phyloP scores from a whole-genome alignment of 1,284 basidiomycete genomes.

The Moniliella sp. region DNA sequence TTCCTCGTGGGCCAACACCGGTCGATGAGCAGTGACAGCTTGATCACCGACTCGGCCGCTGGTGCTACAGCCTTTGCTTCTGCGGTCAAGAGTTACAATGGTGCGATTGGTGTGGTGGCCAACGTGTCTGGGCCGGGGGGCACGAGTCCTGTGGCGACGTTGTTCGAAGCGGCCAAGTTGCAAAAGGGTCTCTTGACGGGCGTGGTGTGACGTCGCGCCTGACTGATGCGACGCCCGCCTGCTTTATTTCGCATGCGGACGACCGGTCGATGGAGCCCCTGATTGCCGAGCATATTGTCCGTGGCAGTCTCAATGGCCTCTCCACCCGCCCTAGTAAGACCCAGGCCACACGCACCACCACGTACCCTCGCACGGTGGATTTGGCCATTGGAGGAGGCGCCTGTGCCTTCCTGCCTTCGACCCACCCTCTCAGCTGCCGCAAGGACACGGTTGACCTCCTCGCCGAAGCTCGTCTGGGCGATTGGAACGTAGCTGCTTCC shows the following conservation, averaged over 20 bases:
- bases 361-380: constrained; percentile 25
- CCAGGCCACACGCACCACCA: too few species aligned
- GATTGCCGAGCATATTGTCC: constrained; percentile 11
- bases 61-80: constrained; percentile 35
- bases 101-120: constrained; percentile 33
- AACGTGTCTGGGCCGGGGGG: too few species aligned
- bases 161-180: constrained; percentile 34
- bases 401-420: constrained; percentile 33
- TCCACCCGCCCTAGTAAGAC: too few species aligned
- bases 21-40: constrained; percentile 26
- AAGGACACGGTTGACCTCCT: constrained; percentile 29
- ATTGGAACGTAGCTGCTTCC: constrained; percentile 11
- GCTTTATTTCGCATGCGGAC: constrained; percentile 33
- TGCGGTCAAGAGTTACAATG: constrained; percentile 32
- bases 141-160: too few species aligned
- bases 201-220: constrained; percentile 31
- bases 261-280: constrained; percentile 11
- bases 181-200: constrained; percentile 30
- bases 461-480: constrained; percentile 7
- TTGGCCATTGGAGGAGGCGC: constrained; percentile 34
- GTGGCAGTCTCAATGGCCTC: constrained; percentile 7
- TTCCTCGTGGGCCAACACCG: too few species aligned
- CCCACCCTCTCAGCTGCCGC: constrained; percentile 18
- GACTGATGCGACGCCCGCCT: constrained; percentile 32
- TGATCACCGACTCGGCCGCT: constrained; percentile 35